Percentiles rank a stretch among this genome's conserved stretches.
Evolutionary conservation across 495 filamentous ascomycete genomes (phyloP).

Genomic region (Neurospora pannonica): DNA sequence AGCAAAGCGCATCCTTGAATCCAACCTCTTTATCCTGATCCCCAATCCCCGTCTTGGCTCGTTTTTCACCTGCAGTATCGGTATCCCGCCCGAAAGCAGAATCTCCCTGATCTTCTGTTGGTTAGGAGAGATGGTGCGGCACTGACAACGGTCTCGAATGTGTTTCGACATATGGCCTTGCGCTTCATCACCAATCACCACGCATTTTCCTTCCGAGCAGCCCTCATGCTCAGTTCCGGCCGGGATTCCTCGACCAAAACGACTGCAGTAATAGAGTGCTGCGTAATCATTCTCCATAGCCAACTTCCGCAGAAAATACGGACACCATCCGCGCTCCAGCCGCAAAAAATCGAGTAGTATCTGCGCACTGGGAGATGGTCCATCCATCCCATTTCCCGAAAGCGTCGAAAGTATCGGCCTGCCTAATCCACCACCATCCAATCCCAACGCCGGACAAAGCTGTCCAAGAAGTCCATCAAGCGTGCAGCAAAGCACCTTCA

Average conservation of each 20-base stretch:
- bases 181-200: conserved; percentile 13
- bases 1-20: conserved; percentile 9
- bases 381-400: neutral
- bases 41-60: conserved; percentile 1
- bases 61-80: conserved; percentile 6
- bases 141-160: conserved; percentile 10
- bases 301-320: conserved; percentile 11
- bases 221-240: conserved; percentile 1
- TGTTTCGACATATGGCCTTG: conserved; percentile 12
- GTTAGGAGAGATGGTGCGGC: conserved; percentile 7
- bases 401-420: neutral
- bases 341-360: conserved; percentile 13
- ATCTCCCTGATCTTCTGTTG: conserved; percentile 13
- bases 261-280: conserved; percentile 13
- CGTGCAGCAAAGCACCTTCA: conserved; percentile 16
- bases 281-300: conserved; percentile 13
- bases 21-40: conserved; percentile 9
- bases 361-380: conserved; percentile 9
- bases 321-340: conserved; percentile 14
- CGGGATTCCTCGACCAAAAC: conserved; percentile 8
- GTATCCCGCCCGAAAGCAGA: conserved; percentile 10
- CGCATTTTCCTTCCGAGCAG: conserved; percentile 13
- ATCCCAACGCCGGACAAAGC: neutral
- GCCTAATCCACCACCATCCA: neutral
- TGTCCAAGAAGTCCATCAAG: conserved; percentile 10